Evolutionary conservation across 768 basidiomycete genomes (phyloP).

Genomic region (Gloeopeniophorella convolvens): DNA sequence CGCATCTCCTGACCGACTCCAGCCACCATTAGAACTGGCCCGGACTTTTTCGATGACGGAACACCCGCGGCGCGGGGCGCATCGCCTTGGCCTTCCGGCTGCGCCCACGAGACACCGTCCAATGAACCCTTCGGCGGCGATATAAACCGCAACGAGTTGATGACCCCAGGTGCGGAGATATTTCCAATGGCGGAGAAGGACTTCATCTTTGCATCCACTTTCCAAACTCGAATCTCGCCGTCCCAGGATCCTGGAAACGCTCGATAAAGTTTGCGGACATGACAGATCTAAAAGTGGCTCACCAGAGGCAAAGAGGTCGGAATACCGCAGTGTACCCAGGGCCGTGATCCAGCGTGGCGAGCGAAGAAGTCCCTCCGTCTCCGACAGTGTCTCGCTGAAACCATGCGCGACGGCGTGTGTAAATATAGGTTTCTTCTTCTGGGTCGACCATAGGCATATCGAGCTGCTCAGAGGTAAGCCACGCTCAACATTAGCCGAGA

Average conservation of each 20-base stretch:
- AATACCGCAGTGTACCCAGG: conserved; percentile 75
- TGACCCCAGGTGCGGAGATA: conserved; percentile 64
- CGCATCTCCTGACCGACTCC: conserved; percentile 85
- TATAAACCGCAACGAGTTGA: conserved; percentile 87
- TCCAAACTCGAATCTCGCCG: conserved; percentile 85
- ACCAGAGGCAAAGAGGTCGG: conserved; percentile 90
- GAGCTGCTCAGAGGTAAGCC: conserved; percentile 42
- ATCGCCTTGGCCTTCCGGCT: conserved; percentile 25
- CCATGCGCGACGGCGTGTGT: conserved; percentile 86
- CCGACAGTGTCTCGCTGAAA: conserved; percentile 59
- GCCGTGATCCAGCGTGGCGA: conserved; percentile 91
- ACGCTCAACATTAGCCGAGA: conserved; percentile 1
- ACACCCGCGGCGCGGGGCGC: conserved; percentile 24
- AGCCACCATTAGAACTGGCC: conserved; percentile 57
- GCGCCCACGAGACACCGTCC: conserved; percentile 39
- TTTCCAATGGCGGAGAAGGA: conserved; percentile 65
- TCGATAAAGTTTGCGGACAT: not conserved
- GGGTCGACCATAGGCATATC: conserved; percentile 86
- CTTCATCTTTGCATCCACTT: conserved; percentile 70
- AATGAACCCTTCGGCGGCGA: conserved; percentile 39
- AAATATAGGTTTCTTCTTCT: conserved; percentile 93
- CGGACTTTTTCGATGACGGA: conserved; percentile 12
- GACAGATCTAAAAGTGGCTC: conserved; percentile 21
- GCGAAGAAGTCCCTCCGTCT: conserved; percentile 66
- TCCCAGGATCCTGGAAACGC: conserved; percentile 80